Evolutionary conservation across 805 yeast species (phyloP).

Genomic region (Suhomyces kilbournensis): DNA sequence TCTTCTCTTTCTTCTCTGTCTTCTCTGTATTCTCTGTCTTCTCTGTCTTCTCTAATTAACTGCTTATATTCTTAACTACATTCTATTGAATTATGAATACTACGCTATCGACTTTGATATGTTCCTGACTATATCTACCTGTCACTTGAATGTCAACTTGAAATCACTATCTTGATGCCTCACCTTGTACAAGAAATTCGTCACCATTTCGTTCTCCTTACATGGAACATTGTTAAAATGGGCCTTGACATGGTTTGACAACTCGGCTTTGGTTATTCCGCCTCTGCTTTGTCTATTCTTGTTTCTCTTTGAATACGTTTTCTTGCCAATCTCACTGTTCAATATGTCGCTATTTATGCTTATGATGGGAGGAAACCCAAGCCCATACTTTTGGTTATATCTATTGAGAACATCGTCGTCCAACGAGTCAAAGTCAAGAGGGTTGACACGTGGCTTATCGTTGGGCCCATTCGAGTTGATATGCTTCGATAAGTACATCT

Average conservation of each 20-base stretch:
- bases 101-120: too few relatives aligned
- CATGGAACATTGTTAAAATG: conserved; percentile 62
- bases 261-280: conserved; percentile 56
- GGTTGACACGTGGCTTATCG: conserved; percentile 48
- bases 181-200: conserved; percentile 84
- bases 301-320: conserved; percentile 45
- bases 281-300: conserved; percentile 24
- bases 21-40: too few relatives aligned
- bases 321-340: conserved; percentile 69
- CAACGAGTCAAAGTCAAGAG: conserved; percentile 66
- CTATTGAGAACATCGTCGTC: conserved; percentile 63
- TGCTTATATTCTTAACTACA: too few relatives aligned
- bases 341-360: conserved; percentile 69
- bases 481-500: conserved; percentile 62
- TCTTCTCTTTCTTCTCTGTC: too few relatives aligned
- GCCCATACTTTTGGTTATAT: conserved; percentile 60
- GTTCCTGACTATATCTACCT: neutral
- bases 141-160: conserved; percentile 37
- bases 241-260: conserved; percentile 57
- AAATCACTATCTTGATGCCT: conserved; percentile 58
- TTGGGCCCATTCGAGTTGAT: conserved; percentile 73
- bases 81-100: too few relatives aligned
- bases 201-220: conserved; percentile 81
- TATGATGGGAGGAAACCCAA: conserved; percentile 57
- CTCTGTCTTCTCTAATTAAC: too few relatives aligned